A percentile compares a stretch with the other conserved stretches of the same genome.
These are phyloP conservation scores for Cystobasidium slooffiae DNA, from an alignment of 1,284 basidiomycete genomes.

Conservation along the genomic window DNA sequence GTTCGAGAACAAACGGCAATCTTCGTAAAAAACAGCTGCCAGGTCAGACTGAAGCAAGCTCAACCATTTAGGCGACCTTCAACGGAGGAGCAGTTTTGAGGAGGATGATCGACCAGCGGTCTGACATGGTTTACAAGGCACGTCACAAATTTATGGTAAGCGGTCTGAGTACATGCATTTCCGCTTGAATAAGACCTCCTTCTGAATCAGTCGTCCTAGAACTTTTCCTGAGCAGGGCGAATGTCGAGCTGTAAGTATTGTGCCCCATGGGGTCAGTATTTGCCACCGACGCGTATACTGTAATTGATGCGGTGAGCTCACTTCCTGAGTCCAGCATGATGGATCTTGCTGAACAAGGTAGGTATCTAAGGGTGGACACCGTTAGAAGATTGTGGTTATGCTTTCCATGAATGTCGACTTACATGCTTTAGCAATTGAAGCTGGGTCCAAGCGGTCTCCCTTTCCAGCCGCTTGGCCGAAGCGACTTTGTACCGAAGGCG, in stretches of 20 bases:
- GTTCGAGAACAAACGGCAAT: too few species aligned
- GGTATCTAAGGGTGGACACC: neutral
- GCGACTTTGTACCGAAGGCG: neutral
- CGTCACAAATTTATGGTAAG: neutral
- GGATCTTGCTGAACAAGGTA: conserved; percentile 20
- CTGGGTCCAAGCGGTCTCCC: conserved; percentile 31
- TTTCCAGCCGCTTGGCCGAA: conserved; percentile 6
- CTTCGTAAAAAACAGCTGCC: neutral
- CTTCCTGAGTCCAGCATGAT: conserved; percentile 23
- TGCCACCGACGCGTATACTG: neutral
- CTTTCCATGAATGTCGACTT: conserved; percentile 6
- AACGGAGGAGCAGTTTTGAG: too few species aligned
- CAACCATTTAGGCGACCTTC: neutral
- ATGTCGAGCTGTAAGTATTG: conserved; percentile 20
- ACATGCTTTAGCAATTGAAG: conserved; percentile 41
- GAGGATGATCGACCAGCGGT: too few species aligned
- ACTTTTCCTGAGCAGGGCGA: conserved; percentile 41
- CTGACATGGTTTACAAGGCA: too few species aligned
- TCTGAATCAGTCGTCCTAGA: conserved; percentile 15
- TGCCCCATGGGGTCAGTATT: neutral
- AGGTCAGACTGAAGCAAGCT: neutral
- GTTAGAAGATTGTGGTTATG: neutral
- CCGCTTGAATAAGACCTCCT: neutral
- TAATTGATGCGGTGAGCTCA: neutral
- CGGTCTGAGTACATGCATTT: neutral